Evolutionary conservation across 495 filamentous ascomycete species (phyloP).

Genomic region (Lepraria neglecta): DNA sequence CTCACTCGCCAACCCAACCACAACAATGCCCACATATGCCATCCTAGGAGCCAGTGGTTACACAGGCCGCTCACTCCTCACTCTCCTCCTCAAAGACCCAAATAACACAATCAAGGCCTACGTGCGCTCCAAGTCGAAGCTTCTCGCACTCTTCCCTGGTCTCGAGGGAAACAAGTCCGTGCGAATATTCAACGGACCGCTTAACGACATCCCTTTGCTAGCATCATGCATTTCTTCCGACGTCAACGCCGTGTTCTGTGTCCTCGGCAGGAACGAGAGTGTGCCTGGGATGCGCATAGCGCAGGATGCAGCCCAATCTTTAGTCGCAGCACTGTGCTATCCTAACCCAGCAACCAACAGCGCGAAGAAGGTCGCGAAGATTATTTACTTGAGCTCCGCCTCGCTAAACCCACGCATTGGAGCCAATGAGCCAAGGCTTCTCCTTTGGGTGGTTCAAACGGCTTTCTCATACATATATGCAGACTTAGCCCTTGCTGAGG

Average conservation of each 20-base stretch:
- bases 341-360: slow-evolving; percentile 12
- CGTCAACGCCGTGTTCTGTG: slow-evolving; percentile 34
- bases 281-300: slow-evolving; percentile 33
- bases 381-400: slow-evolving; percentile 39
- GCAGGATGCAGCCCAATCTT: slow-evolving; percentile 31
- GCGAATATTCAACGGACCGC: slow-evolving; percentile 35
- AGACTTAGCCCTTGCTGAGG: slow-evolving; percentile 36
- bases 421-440: slow-evolving; percentile 24
- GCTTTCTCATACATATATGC: slow-evolving; percentile 37
- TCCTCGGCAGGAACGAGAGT: slow-evolving; percentile 36
- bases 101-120: slow-evolving; percentile 6
- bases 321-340: slow-evolving; percentile 34
- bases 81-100: slow-evolving; percentile 32
- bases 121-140: slow-evolving; percentile 35
- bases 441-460: slow-evolving; percentile 20
- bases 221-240: slow-evolving; percentile 30
- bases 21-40: slow-evolving; percentile 26
- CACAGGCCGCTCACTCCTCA: slow-evolving; percentile 31
- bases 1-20: too few relatives aligned
- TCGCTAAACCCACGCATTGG: slow-evolving; percentile 34
- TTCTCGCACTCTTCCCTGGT: slow-evolving; percentile 32
- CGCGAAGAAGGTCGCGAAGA: slow-evolving; percentile 28
- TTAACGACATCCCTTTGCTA: slow-evolving; percentile 35
- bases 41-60: slow-evolving; percentile 30
- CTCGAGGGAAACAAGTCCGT: slow-evolving; percentile 27